These are phyloP conservation scores for Ceratocystiopsis minuta DNA, from an alignment of 2,329 filamentous ascomycete genomes.

Conservation along the genomic window DNA sequence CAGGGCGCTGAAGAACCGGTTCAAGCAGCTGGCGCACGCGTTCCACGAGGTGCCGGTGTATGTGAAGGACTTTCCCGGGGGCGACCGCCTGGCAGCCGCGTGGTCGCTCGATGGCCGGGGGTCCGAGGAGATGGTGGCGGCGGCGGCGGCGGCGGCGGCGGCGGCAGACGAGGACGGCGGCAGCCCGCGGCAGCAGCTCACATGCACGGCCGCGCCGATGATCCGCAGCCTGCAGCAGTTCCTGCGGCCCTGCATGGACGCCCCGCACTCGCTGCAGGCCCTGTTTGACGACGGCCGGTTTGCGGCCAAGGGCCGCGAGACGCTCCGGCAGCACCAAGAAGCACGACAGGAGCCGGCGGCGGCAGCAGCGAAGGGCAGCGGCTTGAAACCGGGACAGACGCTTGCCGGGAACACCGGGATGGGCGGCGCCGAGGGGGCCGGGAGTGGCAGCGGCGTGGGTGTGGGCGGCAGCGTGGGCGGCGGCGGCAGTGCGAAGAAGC, in stretches of 20 bases:
- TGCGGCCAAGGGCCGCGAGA: conserved; percentile 15
- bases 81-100: conserved; percentile 26
- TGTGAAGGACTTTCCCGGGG: conserved; percentile 46
- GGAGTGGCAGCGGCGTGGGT: conserved; percentile 5
- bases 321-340: conserved; percentile 6
- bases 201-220: conserved; percentile 32
- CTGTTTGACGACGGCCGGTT: conserved; percentile 29
- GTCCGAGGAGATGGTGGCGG: conserved; percentile 24
- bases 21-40: conserved; percentile 48
- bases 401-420: conserved; percentile 26
- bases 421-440: conserved; percentile 15
- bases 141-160: background rate
- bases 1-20: conserved; percentile 35
- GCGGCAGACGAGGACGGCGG: too few relatives aligned
- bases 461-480: too few relatives aligned
- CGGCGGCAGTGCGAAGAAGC: background rate
- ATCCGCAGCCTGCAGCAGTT: conserved; percentile 33
- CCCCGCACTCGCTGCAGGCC: conserved; percentile 25
- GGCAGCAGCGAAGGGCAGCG: background rate
- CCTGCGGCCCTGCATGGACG: conserved; percentile 26
- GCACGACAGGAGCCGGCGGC: background rate
- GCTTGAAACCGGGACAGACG: conserved; percentile 6
- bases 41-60: conserved; percentile 67
- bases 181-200: conserved; percentile 5
- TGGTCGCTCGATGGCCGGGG: conserved; percentile 42